A percentile compares a stretch with the other conserved stretches of the same genome.
Conservation (phyloP, 371 early-diverging fungal species). For the Syncephalastrum contaminatum region DNA sequence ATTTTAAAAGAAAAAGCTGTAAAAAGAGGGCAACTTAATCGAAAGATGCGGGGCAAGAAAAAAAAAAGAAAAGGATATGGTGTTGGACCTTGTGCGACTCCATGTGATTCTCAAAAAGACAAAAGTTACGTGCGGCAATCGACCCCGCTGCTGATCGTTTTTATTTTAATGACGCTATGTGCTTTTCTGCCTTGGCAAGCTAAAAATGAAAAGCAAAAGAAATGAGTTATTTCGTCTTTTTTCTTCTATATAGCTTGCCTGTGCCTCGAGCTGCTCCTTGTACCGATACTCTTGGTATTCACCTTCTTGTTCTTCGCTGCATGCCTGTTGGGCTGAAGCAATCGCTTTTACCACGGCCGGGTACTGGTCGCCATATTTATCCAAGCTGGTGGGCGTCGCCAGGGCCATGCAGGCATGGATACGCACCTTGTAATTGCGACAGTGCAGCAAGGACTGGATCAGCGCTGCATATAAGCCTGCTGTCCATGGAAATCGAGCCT, state of each 20-base stretch:
- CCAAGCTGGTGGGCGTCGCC: conserved; percentile 37
- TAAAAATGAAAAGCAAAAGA: no score
- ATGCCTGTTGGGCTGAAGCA: conserved; percentile 39
- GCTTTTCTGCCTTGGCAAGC: no score
- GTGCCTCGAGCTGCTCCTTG: conserved; percentile 53
- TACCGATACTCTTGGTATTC: conserved; percentile 66
- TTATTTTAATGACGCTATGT: no score
- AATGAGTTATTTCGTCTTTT: no score
- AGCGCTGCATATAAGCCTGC: conserved; percentile 53
- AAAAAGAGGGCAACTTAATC: not conserved
- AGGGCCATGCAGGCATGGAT: conserved; percentile 77
- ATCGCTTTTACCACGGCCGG: conserved; percentile 44
- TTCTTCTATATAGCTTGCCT: conserved; percentile 27
- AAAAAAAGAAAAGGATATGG: conserved; percentile 1
- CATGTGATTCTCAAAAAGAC: no score
- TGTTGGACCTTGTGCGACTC: not conserved
- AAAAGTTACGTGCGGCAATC: no score
- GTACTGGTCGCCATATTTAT: conserved; percentile 53
- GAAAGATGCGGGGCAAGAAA: no score
- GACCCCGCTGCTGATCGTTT: no score
- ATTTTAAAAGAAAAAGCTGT: conserved; percentile 10
- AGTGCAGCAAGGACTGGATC: conserved; percentile 49
- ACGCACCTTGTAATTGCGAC: conserved; percentile 80
- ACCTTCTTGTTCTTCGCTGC: conserved; percentile 20
- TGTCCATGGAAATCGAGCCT: conserved; percentile 52